These are phyloP conservation scores for Colletotrichum lindemuthianum DNA, from an alignment of 2,329 filamentous ascomycete species.

Conservation along the genomic window DNA sequence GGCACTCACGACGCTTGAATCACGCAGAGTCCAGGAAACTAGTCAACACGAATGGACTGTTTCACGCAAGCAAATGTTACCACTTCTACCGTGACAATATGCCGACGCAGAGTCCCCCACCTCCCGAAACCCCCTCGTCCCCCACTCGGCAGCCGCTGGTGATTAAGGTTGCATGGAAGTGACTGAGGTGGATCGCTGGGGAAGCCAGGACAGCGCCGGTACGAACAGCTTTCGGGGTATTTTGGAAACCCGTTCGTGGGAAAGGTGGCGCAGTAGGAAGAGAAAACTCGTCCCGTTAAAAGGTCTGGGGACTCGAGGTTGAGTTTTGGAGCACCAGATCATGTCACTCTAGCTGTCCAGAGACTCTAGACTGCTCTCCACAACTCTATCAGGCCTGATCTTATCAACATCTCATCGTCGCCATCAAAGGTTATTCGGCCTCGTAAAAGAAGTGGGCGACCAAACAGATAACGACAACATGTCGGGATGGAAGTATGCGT, in stretches of 20 bases:
- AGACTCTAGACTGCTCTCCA: too few species aligned
- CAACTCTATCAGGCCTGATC: not conserved
- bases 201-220: slow-evolving; percentile 20
- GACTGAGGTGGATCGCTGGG: slow-evolving; percentile 22
- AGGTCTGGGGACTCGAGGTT: too few species aligned
- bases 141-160: slow-evolving; percentile 22
- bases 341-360: too few species aligned
- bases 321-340: too few species aligned
- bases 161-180: slow-evolving; percentile 16
- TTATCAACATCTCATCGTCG: not conserved
- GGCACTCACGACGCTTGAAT: too few species aligned
- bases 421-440: not conserved
- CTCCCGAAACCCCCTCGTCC: slow-evolving; percentile 31
- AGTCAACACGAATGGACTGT: not conserved
- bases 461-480: not conserved
- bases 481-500: slow-evolving; percentile 38
- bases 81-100: slow-evolving; percentile 7
- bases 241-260: not conserved
- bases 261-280: not conserved
- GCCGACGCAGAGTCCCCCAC: slow-evolving; percentile 6
- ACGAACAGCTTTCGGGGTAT: not conserved
- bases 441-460: not conserved
- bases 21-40: not conserved
- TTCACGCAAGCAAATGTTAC: not conserved
- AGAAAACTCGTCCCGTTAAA: not conserved